Evolutionary conservation across 169 alveolate species (phyloP).

Genomic region (Toxoplasma gondii): DNA sequence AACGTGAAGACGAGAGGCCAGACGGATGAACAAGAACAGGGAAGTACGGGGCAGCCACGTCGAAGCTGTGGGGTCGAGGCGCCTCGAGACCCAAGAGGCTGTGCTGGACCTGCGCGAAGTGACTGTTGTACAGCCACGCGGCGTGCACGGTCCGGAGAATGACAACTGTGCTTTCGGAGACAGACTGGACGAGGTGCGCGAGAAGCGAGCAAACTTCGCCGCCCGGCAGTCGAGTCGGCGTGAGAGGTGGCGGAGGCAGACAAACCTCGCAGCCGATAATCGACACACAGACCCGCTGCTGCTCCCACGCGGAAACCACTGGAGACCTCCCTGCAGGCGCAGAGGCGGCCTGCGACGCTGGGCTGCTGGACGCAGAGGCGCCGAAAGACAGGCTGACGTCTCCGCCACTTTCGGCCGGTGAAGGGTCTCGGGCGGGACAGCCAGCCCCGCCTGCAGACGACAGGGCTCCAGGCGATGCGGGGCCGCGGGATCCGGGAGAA

Average conservation of each 20-base stretch:
- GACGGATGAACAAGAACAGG: slow-evolving; percentile 17
- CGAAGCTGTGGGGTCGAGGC: neutral
- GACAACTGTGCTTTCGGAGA: neutral
- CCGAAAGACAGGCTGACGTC: too few species aligned
- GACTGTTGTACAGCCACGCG: slow-evolving; percentile 28
- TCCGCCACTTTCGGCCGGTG: too few species aligned
- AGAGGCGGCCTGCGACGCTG: too few species aligned
- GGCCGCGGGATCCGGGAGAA: neutral
- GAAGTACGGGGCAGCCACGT: neutral
- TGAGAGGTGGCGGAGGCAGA: slow-evolving; percentile 15
- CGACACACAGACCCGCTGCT: slow-evolving; percentile 39
- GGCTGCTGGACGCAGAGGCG: too few species aligned
- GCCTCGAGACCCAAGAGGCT: neutral
- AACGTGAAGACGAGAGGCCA: neutral
- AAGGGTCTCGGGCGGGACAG: too few species aligned
- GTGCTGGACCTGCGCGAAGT: neutral
- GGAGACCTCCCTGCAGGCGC: too few species aligned
- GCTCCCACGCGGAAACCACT: neutral
- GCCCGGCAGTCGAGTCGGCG: neutral
- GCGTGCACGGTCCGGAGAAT: slow-evolving; percentile 12
- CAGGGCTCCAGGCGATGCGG: neutral
- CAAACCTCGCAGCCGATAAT: slow-evolving; percentile 13
- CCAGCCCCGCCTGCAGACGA: too few species aligned
- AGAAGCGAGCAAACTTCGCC: neutral
- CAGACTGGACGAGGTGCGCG: neutral